Evolutionary conservation across 2,329 filamentous ascomycete genomes (phyloP), one percentile per base, ranked within the genome.

Genomic region (Colletotrichum sublineola): DNA sequence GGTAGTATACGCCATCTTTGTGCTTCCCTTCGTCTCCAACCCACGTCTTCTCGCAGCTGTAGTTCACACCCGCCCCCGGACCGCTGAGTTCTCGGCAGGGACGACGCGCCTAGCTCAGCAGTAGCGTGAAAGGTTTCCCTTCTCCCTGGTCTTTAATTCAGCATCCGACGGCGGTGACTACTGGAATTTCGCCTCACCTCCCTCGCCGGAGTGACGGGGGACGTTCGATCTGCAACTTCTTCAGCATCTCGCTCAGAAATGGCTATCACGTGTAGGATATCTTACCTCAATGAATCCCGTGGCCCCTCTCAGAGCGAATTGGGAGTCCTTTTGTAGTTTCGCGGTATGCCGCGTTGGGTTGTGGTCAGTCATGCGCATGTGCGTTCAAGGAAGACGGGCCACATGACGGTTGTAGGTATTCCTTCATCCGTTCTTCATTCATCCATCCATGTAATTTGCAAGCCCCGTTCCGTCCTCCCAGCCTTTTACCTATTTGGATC

Each of bases 371-470:
- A 42, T 55, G 62, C 46, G 68, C 68, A 63, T 62, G 60, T 64
- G 69, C 44, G 24, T 48, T 33, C 40, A 44, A 42, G 38, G 50
- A 64, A 64, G 42, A 53, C 40, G 29, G 38, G 29, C 62, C 70
- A 65, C 70, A 73, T 70, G 70, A 70, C 66, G 61, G 56, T 33
- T 14, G 24, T 33, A 24, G 24, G 24, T 24, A 38, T 67, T 62
- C 40, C 63, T 56, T 71, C 63, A 73, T 69, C 46, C 60, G 18
- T 55, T 56, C 40, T 62, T 61, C 66, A 55, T 52, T 38, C 55
- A 69, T 52, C 20, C 55, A 69, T 61, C 38, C 66, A 72, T 68
- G 53, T 65, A n/a, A 14, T 20, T 14, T 20, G 57, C 57, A 61
- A 20, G 40, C 18, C 40, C 60, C 50, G 60, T 64, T 52, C 42